A percentile compares a stretch with the other conserved stretches of the same genome.
Evolutionary conservation across 2,329 filamentous ascomycete genomes (phyloP).

Genomic region (Pestalotiopsis sp.): DNA sequence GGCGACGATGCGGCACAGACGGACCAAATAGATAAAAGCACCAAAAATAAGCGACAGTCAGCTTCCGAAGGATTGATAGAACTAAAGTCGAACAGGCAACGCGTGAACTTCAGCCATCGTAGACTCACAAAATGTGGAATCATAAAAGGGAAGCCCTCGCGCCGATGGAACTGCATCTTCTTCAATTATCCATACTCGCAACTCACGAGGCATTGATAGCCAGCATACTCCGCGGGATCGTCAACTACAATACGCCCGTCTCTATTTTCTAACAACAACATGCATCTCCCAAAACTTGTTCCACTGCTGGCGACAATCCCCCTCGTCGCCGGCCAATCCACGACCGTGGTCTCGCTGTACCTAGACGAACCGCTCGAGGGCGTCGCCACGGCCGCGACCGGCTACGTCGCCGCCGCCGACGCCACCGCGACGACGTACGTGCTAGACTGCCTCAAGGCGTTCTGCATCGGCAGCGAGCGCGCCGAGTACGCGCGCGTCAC

Average conservation of each 20-base stretch:
- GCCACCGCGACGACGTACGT: slow-evolving; percentile 7
- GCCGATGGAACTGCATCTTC: neutral
- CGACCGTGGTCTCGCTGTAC: slow-evolving; percentile 7
- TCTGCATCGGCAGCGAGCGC: slow-evolving; percentile 2
- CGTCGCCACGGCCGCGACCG: slow-evolving; percentile 6
- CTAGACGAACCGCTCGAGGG: neutral
- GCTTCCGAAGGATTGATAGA: neutral
- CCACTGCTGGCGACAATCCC: neutral
- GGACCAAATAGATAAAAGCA: too few species aligned
- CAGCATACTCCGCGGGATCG: neutral
- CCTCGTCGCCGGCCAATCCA: neutral
- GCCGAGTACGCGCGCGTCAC: slow-evolving; percentile 12
- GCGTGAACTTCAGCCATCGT: neutral
- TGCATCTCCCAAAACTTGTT: neutral
- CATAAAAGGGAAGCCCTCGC: neutral
- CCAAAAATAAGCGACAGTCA: neutral
- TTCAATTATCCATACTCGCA: neutral
- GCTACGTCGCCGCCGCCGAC: slow-evolving; percentile 9
- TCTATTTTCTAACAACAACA: neutral
- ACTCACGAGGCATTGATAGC: neutral
- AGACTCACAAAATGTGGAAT: neutral
- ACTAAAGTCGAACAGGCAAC: neutral
- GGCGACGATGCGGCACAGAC: neutral
- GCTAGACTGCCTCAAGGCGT: neutral
- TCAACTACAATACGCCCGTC: neutral